phyloP scores from a whole-genome alignment of 441 rosid genomes.

The Breynia disticha region DNA sequence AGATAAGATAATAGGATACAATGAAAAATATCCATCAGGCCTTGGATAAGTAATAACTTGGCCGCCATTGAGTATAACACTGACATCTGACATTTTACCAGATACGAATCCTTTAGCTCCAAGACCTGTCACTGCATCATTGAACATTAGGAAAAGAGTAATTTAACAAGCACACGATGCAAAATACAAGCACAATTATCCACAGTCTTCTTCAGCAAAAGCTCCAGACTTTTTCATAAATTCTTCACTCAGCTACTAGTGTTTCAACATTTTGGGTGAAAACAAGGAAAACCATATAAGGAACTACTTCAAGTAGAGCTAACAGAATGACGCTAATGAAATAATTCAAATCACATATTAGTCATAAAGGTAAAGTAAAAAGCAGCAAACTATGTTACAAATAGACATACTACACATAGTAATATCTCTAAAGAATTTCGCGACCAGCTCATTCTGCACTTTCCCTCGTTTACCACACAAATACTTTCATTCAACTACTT shows the following conservation, averaged over 20 bases:
- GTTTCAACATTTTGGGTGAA: too few relatives aligned
- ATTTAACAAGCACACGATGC: too few relatives aligned
- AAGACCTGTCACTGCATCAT: conserved; percentile 38
- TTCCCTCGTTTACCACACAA: neutral
- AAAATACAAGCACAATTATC: too few relatives aligned
- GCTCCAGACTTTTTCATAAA: too few relatives aligned
- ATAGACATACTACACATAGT: neutral
- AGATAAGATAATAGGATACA: conserved; percentile 48
- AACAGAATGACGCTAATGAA: too few relatives aligned
- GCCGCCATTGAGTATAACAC: conserved; percentile 88
- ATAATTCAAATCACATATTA: too few relatives aligned
- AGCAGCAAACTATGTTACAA: neutral
- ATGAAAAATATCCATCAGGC: conserved; percentile 96
- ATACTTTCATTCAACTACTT: neutral
- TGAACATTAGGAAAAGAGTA: neutral
- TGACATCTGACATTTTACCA: conserved; percentile 60
- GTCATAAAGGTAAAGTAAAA: too few relatives aligned
- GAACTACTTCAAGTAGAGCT: too few relatives aligned
- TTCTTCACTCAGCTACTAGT: too few relatives aligned
- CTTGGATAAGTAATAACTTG: conserved; percentile 59
- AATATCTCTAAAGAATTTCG: neutral
- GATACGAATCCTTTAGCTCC: conserved; percentile 42
- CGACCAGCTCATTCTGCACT: neutral
- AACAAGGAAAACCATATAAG: too few relatives aligned
- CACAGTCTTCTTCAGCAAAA: too few relatives aligned